Base-by-base conservation (phyloP, 2,329 filamentous ascomycete genomes). In the Pleurostoma richardsiae region DNA sequence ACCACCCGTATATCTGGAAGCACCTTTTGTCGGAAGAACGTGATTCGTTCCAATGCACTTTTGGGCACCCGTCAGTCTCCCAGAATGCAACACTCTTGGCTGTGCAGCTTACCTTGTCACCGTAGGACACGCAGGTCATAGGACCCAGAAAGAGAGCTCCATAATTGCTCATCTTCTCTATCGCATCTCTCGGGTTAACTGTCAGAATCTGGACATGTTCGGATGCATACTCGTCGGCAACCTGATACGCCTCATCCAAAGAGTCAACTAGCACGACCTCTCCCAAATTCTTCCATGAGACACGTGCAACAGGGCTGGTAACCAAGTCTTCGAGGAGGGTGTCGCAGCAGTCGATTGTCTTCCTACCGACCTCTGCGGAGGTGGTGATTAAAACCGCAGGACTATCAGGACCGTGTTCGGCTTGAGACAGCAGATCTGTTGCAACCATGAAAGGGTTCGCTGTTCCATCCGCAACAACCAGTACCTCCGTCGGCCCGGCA, bases 31-130 rank as follows among this genome's bases (percentile, higher is more conserved):
- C 1, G 76, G 74, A 0, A 79, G 62, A 3, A 79, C 74, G 52
- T 78, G 75, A 54, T 78, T 79, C 3, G 75, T 79, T 2, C 74
- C 75, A 48, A 79, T 79, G 33, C 70, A 72, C 70, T 74, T 11
- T 19, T 19, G 19, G 19, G 19, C 19, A 19, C 19, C 19, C 19
- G 19, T 19, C 19, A 19, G 19, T 19, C 19, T 19, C 19, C 19
- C 19, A 19, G 19, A 19, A 19, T 19, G 19, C 19, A 19, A 19
- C 19, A 19, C 19, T 19, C 19, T 19, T 19, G 19, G 19, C 19
- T 19, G 19, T 19, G 19, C 11, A 11, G 40, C 56, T 42, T 51
- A 69, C 70, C 67, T 78, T 78, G 51, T 79, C 75, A 10, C 75
- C 75, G 45, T 76, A 77, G 0, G 68, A 72, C 1, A 79, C 74